Evolutionary conservation across 2,329 filamentous ascomycete genomes (phyloP).

Genomic region (Ophiognomonia clavigignenti-juglandacearum): DNA sequence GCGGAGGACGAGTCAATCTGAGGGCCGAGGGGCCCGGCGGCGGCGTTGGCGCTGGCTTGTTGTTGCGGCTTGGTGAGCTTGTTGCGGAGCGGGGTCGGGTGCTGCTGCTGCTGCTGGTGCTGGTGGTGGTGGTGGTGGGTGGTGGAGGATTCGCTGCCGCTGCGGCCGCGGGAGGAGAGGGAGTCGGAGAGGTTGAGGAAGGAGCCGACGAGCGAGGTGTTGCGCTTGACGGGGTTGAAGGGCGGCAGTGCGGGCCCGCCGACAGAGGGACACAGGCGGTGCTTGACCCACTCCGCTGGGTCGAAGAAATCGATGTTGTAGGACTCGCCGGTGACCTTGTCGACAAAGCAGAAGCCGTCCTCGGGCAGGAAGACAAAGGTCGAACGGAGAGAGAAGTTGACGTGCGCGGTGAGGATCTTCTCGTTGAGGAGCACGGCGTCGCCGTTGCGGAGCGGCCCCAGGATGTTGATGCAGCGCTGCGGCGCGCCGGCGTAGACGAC

Average conservation of each 20-base stretch:
- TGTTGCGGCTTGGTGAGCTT: conserved; percentile 28
- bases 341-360: conserved; percentile 81
- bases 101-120: too few species aligned
- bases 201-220: conserved; percentile 35
- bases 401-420: conserved; percentile 83
- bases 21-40: conserved; percentile 38
- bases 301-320: conserved; percentile 84
- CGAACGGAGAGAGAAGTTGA: conserved; percentile 87
- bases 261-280: conserved; percentile 74
- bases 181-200: conserved; percentile 41
- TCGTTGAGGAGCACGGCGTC: conserved; percentile 88
- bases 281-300: conserved; percentile 71
- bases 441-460: conserved; percentile 86
- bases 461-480: conserved; percentile 82
- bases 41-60: too few species aligned
- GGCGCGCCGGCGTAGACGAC: conserved; percentile 83
- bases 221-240: conserved; percentile 29
- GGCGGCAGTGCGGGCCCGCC: conserved; percentile 58
- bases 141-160: conserved; percentile 41
- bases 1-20: conserved; percentile 35
- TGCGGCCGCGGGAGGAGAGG: conserved; percentile 37
- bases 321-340: conserved; percentile 73
- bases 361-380: conserved; percentile 82
- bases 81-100: conserved; percentile 23
- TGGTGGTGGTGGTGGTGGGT: too few species aligned